Base-by-base conservation (phyloP, 2,329 filamentous ascomycete species). In the Arthrinium phaeospermum region DNA sequence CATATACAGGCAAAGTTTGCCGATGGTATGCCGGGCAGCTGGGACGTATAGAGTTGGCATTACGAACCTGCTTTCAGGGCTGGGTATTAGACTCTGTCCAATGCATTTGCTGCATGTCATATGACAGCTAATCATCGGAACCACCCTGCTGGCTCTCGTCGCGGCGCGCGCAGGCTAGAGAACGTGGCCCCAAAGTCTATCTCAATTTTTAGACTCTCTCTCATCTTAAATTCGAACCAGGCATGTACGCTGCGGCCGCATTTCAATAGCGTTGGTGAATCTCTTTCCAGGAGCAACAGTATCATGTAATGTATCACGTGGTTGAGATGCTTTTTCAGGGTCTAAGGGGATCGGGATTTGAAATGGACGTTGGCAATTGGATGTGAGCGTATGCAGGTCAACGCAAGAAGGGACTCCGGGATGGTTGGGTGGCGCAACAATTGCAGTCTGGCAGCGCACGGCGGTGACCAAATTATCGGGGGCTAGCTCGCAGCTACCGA, bases 271-370 rank as follows among this genome's bases (percentile, higher is more conserved):
- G 37, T 7, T 19, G 51, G 14, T 16, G 27, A 57, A 57, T 30
- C 51, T 27, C 30, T 34, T 27, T 14, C 51, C 51, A 57, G 8
- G 51, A 34, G 27, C 27, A 57, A 30, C 51, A 57, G 16, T 27
- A 30, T 34, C 46, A 49, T 49, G 22, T 34, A 34, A 57, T 57
- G 22, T 27, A 13, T 61, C 30, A 61, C 53, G 53, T 37, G 53
- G 53, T 37, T 8, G 16, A 34, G 53, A 61, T 61, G 53, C 53
- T 10, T 4, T 37, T 22, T 34, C 19, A 47, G 53, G 53, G 30
- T n/a, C 57, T 37, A n/a, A n/a, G 12, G 34, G 57, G 57, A n/a
- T 64, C 57, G 57, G 57, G 57, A 41, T 64, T 64, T 64, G 57
- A 64, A 64, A 41, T 64, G 19, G 57, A 22, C 3, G 57, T 34